Base-by-base conservation (phyloP, 441 rosid genomes). In the Bocquillonia castaneifolia region DNA sequence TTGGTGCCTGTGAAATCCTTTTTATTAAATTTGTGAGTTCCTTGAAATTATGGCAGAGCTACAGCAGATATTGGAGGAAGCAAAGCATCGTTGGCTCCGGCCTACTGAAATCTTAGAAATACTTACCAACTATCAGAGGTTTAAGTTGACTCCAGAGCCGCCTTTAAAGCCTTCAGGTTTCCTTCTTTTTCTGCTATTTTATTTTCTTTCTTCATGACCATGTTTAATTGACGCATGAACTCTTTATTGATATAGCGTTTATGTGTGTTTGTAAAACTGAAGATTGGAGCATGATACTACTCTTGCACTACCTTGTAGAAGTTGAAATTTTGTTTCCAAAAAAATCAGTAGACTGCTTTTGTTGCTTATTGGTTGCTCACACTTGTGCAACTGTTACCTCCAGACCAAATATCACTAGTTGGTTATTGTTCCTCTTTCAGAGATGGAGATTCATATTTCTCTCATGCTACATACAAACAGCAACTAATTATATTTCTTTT, bases 71-170 rank as follows among this genome's bases (percentile, higher is more conserved):
- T 53, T 82, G 74, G 76, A 76, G 53, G 90, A 87, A 74, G 82
- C 88, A 10, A 79, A 69, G 44, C 77, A 80, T 48, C 87, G 93
- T 29, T 88, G 93, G 93, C 88, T 85, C 66, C 86, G 93, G n/a
- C 86, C 93, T 0, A 71, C 76, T 45, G 93, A 85, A 79, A 84
- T 88, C 59, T 74, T 81, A 70, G 78, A 85, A 76, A 82, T 88
- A 65, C 79, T 88, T 37, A 37, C 75, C 23, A 85, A 88, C 76
- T 68, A 84, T 66, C 68, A 73, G 63, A 61, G 55, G 65, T 81
- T 85, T 69, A 73, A 59, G 59, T 55, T 85, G 62, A 71, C 81
- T 17, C 71, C 79, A 36, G 77, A 78, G 48, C 78, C 90, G 36
- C 90, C 87, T 20, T 36, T 63, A 64, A 69, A 37, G 78, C 92